Percentiles rank a stretch among this genome's conserved stretches.
phyloP scores from a whole-genome alignment of 306 rosid species.

The Rosa persica region DNA sequence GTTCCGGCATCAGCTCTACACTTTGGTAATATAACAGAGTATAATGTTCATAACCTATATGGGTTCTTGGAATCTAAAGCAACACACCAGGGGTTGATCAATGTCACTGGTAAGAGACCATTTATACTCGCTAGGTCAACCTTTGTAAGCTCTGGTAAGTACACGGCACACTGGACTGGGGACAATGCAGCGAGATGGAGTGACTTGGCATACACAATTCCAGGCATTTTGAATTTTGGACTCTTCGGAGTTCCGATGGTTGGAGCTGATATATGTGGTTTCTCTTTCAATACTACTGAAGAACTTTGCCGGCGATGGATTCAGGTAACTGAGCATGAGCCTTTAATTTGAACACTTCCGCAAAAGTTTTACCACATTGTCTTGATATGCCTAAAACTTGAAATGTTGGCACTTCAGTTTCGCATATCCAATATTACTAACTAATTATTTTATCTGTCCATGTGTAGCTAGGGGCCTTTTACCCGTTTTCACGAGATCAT shows the following conservation, averaged over 20 bases:
- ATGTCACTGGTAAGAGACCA: slow-evolving; percentile 75
- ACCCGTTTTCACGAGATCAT: slow-evolving; percentile 91
- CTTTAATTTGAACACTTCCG: background rate
- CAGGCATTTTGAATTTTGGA: slow-evolving; percentile 68
- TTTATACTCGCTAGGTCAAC: slow-evolving; percentile 81
- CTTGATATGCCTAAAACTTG: background rate
- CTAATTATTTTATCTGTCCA: background rate
- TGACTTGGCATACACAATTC: slow-evolving; percentile 76
- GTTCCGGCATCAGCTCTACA: slow-evolving; percentile 67
- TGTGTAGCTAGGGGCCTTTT: slow-evolving; percentile 83
- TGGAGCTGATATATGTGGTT: slow-evolving; percentile 95
- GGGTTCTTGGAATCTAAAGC: slow-evolving; percentile 70
- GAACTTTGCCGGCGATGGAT: slow-evolving; percentile 93
- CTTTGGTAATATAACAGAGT: slow-evolving; percentile 65
- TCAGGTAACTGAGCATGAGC: slow-evolving; percentile 52
- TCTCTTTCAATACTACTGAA: slow-evolving; percentile 57
- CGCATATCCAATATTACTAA: background rate
- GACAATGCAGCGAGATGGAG: slow-evolving; percentile 83
- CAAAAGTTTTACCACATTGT: background rate
- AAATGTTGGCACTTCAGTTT: background rate
- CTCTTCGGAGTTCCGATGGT: slow-evolving; percentile 91
- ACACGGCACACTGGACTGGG: slow-evolving; percentile 95
- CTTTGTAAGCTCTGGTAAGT: slow-evolving; percentile 84
- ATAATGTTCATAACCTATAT: slow-evolving; percentile 59
- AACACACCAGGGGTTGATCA: slow-evolving; percentile 55